Percentiles rank a stretch among this genome's conserved stretches.
Evolutionary conservation across 495 filamentous ascomycete genomes (phyloP).

Genomic region (Aspergillus sclerotiicarbonarius): DNA sequence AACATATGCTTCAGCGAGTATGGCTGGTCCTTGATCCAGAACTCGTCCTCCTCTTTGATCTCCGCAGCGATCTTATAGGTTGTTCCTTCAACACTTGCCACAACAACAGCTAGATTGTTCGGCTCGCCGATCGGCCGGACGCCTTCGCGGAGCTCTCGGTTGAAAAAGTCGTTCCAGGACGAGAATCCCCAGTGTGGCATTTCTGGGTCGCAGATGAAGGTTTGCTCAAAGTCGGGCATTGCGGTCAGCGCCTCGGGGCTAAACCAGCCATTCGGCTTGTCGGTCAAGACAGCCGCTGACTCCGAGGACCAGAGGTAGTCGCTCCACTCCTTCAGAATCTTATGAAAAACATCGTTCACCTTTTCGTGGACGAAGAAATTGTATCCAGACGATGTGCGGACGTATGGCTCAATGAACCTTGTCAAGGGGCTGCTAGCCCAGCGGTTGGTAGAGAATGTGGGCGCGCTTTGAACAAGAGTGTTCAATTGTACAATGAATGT

Average conservation of each 20-base stretch:
- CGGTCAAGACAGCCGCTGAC: not conserved
- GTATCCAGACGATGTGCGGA: not conserved
- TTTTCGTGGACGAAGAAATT: not conserved
- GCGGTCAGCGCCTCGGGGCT: not conserved
- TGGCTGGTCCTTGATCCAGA: conserved; percentile 64
- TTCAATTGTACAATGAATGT: too few species aligned
- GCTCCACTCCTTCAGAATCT: not conserved
- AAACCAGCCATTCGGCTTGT: not conserved
- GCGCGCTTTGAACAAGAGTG: too few species aligned
- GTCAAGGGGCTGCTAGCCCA: not conserved
- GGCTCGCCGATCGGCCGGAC: conserved; percentile 52
- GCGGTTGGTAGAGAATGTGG: too few species aligned
- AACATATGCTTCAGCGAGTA: conserved; percentile 59
- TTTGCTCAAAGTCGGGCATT: conserved; percentile 2
- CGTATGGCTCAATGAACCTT: not conserved
- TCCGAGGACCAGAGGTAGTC: not conserved
- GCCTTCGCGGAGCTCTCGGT: conserved; percentile 45
- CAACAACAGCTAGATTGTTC: conserved; percentile 38
- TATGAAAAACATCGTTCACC: not conserved
- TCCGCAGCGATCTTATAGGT: conserved; percentile 4
- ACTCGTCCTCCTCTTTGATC: conserved; percentile 22
- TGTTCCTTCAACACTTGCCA: conserved; percentile 58
- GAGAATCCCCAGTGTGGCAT: conserved; percentile 47
- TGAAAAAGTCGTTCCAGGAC: conserved; percentile 69
- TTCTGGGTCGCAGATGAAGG: conserved; percentile 37